Evolutionary conservation across 495 filamentous ascomycete species (phyloP).

Genomic region (Tirmania nivea): DNA sequence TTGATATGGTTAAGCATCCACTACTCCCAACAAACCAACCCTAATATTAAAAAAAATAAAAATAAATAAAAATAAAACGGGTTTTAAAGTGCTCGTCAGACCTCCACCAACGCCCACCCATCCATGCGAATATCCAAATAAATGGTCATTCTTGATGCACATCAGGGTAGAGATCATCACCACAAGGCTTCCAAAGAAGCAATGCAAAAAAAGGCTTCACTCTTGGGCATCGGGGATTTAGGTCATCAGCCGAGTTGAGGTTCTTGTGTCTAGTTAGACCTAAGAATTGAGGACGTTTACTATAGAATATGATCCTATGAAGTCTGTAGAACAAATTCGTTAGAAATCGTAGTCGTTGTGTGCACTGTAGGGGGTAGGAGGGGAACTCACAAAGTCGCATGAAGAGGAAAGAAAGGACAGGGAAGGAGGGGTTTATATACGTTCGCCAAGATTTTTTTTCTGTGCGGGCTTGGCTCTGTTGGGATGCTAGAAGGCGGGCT

Average conservation of each 20-base stretch:
- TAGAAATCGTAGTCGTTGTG: not conserved
- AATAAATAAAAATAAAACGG: too few species aligned
- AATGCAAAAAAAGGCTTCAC: not conserved
- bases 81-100: not conserved
- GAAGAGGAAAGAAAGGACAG: constrained; percentile 10
- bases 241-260: not conserved
- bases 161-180: not conserved
- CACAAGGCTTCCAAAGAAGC: not conserved
- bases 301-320: not conserved
- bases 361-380: not conserved
- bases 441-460: not conserved
- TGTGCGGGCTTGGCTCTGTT: not conserved
- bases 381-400: not conserved
- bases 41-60: too few species aligned
- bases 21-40: not conserved
- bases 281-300: not conserved
- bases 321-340: not conserved
- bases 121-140: not conserved
- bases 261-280: not conserved
- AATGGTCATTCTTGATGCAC: not conserved
- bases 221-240: not conserved
- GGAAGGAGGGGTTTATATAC: constrained; percentile 6
- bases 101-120: not conserved
- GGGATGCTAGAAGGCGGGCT: not conserved
- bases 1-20: not conserved